phyloP scores from a whole-genome alignment of 2,329 filamentous ascomycete species.

The Pochonia chlamydosporia region DNA sequence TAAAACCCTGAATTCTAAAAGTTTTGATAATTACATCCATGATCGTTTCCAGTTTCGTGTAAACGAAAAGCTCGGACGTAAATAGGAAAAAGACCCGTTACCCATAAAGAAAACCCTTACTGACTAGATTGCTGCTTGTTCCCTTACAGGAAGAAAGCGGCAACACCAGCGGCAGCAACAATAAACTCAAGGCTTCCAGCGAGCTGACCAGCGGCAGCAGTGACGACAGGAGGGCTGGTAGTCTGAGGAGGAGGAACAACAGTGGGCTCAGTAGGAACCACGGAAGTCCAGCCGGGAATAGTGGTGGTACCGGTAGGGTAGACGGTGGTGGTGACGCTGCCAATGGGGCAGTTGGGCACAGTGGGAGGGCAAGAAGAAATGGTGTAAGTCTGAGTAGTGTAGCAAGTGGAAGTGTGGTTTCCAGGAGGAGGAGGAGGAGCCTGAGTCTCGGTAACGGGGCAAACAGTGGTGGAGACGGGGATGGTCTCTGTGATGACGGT shows the following conservation, averaged over 20 bases:
- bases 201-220: slow-evolving; percentile 26
- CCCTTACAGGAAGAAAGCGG: slow-evolving; percentile 19
- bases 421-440: not conserved
- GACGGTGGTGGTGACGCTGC: slow-evolving; percentile 22
- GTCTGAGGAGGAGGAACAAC: slow-evolving; percentile 1
- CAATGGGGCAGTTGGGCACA: slow-evolving; percentile 24
- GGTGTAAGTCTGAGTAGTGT: slow-evolving; percentile 27
- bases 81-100: no score
- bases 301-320: slow-evolving; percentile 24
- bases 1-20: not conserved
- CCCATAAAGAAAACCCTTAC: not conserved
- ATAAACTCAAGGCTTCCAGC: slow-evolving; percentile 20
- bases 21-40: not conserved
- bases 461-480: slow-evolving; percentile 34
- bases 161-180: slow-evolving; percentile 25
- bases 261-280: not conserved
- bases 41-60: not conserved
- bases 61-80: no score
- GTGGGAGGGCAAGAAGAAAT: slow-evolving; percentile 24
- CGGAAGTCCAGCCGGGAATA: slow-evolving; percentile 11
- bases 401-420: slow-evolving; percentile 16
- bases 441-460: slow-evolving; percentile 27
- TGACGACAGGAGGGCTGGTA: slow-evolving; percentile 15
- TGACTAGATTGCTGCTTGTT: not conserved
- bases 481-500: slow-evolving; percentile 22